Evolutionary conservation across 768 basidiomycete species (phyloP).

Genomic region (Termitomyces sp.): DNA sequence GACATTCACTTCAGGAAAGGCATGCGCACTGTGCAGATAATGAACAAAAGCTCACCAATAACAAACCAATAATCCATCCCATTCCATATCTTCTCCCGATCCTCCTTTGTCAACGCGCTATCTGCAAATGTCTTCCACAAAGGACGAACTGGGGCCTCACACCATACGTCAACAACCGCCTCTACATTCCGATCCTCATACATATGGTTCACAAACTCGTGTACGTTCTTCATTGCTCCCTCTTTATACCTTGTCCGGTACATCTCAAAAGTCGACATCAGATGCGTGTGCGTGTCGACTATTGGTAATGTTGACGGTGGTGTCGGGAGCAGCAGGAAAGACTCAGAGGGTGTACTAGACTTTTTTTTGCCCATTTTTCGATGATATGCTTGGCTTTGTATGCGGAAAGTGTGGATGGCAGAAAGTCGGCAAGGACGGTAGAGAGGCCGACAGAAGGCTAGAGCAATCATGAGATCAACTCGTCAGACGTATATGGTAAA

Average conservation of each 20-base stretch:
- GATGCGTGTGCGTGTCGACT: slow-evolving; percentile 83
- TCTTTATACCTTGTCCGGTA: slow-evolving; percentile 61
- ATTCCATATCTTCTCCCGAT: slow-evolving; percentile 50
- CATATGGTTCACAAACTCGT: slow-evolving; percentile 61
- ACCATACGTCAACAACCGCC: slow-evolving; percentile 84
- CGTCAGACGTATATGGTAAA: no score
- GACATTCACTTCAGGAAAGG: slow-evolving; percentile 1
- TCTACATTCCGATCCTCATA: slow-evolving; percentile 54
- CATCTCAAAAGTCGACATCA: slow-evolving; percentile 63
- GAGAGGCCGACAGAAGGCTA: neutral
- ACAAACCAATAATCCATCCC: slow-evolving; percentile 79
- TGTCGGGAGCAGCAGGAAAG: slow-evolving; percentile 30
- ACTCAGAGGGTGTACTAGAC: slow-evolving; percentile 29
- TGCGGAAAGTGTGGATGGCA: neutral
- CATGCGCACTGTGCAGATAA: neutral
- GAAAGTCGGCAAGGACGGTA: neutral
- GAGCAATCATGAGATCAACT: slow-evolving; percentile 3
- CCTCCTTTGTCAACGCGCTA: slow-evolving; percentile 48
- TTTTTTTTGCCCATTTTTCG: slow-evolving; percentile 33
- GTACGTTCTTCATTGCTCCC: slow-evolving; percentile 48
- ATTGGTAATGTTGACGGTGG: slow-evolving; percentile 35
- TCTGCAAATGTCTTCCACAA: slow-evolving; percentile 72
- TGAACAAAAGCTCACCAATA: slow-evolving; percentile 47
- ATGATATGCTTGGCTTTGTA: neutral
- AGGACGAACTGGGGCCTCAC: slow-evolving; percentile 65